phyloP scores from a whole-genome alignment of 2,329 filamentous ascomycete species.

The Byssoonygena ceratinophila region DNA sequence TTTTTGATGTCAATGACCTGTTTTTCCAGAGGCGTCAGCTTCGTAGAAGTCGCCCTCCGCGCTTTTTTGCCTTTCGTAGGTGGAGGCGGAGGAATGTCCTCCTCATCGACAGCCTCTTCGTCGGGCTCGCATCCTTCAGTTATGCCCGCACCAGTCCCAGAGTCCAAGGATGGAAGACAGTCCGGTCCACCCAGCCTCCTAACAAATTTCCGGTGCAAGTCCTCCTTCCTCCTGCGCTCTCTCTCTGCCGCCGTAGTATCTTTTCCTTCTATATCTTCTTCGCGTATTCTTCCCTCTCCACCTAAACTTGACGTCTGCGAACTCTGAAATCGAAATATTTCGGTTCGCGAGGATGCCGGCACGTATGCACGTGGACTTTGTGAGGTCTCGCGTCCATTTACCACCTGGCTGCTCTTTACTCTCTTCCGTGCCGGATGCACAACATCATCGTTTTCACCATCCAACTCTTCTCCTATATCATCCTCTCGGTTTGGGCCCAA shows the following conservation, averaged over 20 bases:
- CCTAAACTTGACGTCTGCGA: constrained; percentile 27
- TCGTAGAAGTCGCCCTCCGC: constrained; percentile 59
- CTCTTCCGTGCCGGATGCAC: constrained; percentile 35
- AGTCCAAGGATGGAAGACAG: constrained; percentile 58
- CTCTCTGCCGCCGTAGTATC: constrained; percentile 41
- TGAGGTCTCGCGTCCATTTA: constrained; percentile 2
- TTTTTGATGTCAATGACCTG: constrained; percentile 91
- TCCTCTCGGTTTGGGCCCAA: constrained; percentile 5
- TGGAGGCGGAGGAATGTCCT: constrained; percentile 35
- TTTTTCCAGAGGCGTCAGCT: constrained; percentile 87
- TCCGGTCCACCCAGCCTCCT: constrained; percentile 82
- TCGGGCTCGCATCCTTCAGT: constrained; percentile 51
- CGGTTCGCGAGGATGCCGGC: constrained; percentile 40
- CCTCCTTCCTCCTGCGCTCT: constrained; percentile 51
- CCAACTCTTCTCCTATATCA: constrained; percentile 22
- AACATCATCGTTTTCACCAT: constrained; percentile 31
- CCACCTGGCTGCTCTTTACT: constrained; percentile 24
- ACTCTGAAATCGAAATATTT: constrained; percentile 50
- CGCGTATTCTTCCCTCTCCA: constrained; percentile 21
- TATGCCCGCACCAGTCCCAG: constrained; percentile 44
- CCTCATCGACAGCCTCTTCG: constrained; percentile 49
- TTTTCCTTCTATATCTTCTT: constrained; percentile 27
- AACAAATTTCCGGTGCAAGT: constrained; percentile 73
- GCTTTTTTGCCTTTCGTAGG: constrained; percentile 42
- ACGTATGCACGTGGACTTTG: neutral